phyloP scores from a whole-genome alignment of 805 yeast species.

The Metschnikowia peoriensis region DNA sequence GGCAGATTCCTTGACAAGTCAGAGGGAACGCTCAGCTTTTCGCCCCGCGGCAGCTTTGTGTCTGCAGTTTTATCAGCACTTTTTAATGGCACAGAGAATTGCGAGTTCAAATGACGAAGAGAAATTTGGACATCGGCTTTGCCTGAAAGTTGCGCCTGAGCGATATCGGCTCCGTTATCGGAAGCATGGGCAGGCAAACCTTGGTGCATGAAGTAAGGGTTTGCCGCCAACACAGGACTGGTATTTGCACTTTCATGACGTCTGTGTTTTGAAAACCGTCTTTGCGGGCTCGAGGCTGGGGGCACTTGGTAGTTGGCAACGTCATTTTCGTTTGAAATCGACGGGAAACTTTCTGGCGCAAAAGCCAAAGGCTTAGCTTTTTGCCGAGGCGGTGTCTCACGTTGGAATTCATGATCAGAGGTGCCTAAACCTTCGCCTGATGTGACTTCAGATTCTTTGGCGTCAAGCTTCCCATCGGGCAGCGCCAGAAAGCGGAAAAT shows the following conservation, averaged over 20 bases:
- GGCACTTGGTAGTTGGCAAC: background rate
- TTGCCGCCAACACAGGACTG: constrained; percentile 33
- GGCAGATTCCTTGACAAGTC: constrained; percentile 2
- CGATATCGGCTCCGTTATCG: constrained; percentile 17
- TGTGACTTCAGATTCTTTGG: background rate
- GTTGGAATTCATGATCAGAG: background rate
- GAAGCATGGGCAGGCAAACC: constrained; percentile 53
- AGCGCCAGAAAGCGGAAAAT: constrained; percentile 13
- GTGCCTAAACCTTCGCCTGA: background rate
- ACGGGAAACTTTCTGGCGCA: background rate
- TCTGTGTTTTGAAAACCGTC: background rate
- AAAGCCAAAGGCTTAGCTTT: background rate
- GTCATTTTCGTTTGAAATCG: background rate
- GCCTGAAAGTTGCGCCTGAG: background rate
- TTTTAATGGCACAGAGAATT: constrained; percentile 7
- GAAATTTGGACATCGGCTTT: constrained; percentile 30
- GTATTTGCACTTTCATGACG: background rate
- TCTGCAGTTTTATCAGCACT: background rate
- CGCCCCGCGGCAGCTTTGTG: background rate
- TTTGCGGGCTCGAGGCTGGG: background rate
- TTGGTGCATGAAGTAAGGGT: constrained; percentile 56
- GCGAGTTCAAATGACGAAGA: constrained; percentile 37
- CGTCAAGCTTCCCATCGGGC: constrained; percentile 11
- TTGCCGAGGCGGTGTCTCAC: background rate
- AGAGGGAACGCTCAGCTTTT: constrained; percentile 1